A percentile compares a stretch with the other conserved stretches of the same genome.
phyloP scores from a whole-genome alignment of 768 basidiomycete genomes.

The Tylopilus plumbeoviolaceoides region DNA sequence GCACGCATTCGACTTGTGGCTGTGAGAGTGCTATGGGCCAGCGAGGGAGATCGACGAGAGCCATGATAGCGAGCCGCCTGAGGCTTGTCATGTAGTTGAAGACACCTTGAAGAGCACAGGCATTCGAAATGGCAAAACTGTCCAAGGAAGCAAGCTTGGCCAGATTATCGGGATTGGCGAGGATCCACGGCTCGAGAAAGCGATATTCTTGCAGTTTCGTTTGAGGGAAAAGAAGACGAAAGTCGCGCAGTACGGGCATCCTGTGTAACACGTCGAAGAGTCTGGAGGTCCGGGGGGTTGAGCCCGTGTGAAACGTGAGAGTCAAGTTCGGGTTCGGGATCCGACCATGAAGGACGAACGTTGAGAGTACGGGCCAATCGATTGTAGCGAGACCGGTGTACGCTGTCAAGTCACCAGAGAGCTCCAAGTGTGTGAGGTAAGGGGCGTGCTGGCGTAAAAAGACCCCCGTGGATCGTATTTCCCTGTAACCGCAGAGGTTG shows the following conservation, averaged over 20 bases:
- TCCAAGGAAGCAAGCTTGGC: slow-evolving; percentile 32
- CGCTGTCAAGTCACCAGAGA: slow-evolving; percentile 28
- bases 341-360: slow-evolving; percentile 31
- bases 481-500: slow-evolving; percentile 26
- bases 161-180: slow-evolving; percentile 19
- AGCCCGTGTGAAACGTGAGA: slow-evolving; percentile 15
- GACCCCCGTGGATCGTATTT: slow-evolving; percentile 27
- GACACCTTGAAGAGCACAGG: slow-evolving; percentile 28
- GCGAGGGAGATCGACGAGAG: slow-evolving; percentile 33
- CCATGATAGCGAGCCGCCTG: slow-evolving; percentile 28
- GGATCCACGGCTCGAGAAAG: slow-evolving; percentile 21
- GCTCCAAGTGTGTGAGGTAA: slow-evolving; percentile 28
- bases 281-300: slow-evolving; percentile 1
- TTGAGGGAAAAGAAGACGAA: slow-evolving; percentile 32
- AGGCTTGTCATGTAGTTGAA: slow-evolving; percentile 29
- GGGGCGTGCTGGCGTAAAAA: slow-evolving; percentile 30
- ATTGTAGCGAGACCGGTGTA: slow-evolving; percentile 27
- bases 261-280: slow-evolving; percentile 29
- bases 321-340: slow-evolving; percentile 15
- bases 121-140: slow-evolving; percentile 35
- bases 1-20: slow-evolving; percentile 28
- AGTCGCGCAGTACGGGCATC: slow-evolving; percentile 30
- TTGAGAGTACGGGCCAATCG: slow-evolving; percentile 29
- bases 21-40: slow-evolving; percentile 35
- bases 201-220: slow-evolving; percentile 23